A percentile compares a stretch with the other conserved stretches of the same genome.
These are phyloP conservation scores for Asclepias syriaca DNA, from an alignment of 257 asterid genomes.

Conservation along the genomic window DNA sequence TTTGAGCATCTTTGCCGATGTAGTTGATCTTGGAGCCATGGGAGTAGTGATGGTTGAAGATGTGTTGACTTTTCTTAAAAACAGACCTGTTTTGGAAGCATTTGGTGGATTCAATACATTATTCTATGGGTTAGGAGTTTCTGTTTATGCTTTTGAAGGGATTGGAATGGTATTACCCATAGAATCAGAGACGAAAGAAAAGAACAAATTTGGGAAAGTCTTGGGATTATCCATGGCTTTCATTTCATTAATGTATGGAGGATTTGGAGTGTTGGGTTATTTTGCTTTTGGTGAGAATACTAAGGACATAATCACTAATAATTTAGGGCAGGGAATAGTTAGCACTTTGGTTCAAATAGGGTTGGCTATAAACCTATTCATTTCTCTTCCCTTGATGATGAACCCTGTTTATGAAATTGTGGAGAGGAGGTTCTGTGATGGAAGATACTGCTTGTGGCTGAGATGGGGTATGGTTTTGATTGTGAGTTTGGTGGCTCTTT, in stretches of 20 bases:
- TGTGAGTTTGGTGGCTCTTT: slow-evolving; percentile 53
- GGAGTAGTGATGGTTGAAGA: slow-evolving; percentile 82
- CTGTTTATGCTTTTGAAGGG: slow-evolving; percentile 86
- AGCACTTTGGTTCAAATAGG: slow-evolving; percentile 69
- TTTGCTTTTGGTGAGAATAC: slow-evolving; percentile 75
- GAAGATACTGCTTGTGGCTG: slow-evolving; percentile 67
- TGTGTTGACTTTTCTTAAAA: slow-evolving; percentile 35
- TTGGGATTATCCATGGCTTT: slow-evolving; percentile 60
- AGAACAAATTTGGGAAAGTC: slow-evolving; percentile 51
- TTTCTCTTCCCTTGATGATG: slow-evolving; percentile 83
- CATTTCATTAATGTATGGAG: slow-evolving; percentile 59
- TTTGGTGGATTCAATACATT: slow-evolving; percentile 59
- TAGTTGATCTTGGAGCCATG: slow-evolving; percentile 75
- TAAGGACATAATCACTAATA: slow-evolving; percentile 70
- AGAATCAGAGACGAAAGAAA: slow-evolving; percentile 75
- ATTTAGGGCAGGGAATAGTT: slow-evolving; percentile 63
- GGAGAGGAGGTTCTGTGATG: slow-evolving; percentile 78
- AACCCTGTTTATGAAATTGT: slow-evolving; percentile 83
- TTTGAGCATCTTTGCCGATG: slow-evolving; percentile 78
- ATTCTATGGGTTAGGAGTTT: slow-evolving; percentile 83
- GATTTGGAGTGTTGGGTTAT: slow-evolving; percentile 71
- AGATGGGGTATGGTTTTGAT: slow-evolving; percentile 61
- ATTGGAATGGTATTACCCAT: slow-evolving; percentile 80
- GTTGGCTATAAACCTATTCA: slow-evolving; percentile 59
- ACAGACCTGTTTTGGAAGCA: slow-evolving; percentile 55